Evolutionary conservation across 2,329 filamentous ascomycete genomes (phyloP), one percentile per base, ranked within the genome.

Genomic region (Penicillium decumbens): DNA sequence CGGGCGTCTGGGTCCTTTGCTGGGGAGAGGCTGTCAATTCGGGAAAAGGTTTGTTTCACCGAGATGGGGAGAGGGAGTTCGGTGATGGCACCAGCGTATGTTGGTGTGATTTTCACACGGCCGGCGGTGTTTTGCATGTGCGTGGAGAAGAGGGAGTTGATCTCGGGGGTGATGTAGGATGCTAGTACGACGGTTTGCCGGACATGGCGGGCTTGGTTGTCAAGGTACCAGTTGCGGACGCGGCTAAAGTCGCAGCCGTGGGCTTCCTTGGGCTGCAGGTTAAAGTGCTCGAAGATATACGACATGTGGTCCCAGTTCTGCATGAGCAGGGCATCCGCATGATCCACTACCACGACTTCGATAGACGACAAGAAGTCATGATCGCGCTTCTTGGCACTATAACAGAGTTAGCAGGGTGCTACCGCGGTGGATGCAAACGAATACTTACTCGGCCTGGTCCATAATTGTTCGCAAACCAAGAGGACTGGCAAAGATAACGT

Each of bases 271-370:
- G 93, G 92, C 62, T 95, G 89, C 20, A 87, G 78, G 68, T 98
- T 98, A 54, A 98, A 80, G 67, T 95, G 89, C 55, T 89, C 84
- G 64, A 97, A 91, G 61, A 96, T 87, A 67, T 88, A 88, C 68
- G 95, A 88, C 53, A 96, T 82, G 66, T 98, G 92, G 64, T 96
- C 90, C 91, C 92, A 97, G 68, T 95, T 97, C 69, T 98, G 93
- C 90, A 96, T 96, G 7, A 95, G 81, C 37, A 96, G 80, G 0
- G 90, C 90, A 69, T 97, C 91, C 10, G 89, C 87, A 71, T 97
- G 91, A 68, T 98, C 93, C 53, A 95, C 79, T 41, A 97, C 78
- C 28, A 93, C 84, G 44, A 98, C 72, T 71, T 98, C 93, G 61
- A 98, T 88, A 1, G 92, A 97, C 49, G 88, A 92, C 12, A 98